These are phyloP conservation scores for Candida tetrigidarum DNA, from an alignment of 1,139 yeast genomes.

Conservation along the genomic window DNA sequence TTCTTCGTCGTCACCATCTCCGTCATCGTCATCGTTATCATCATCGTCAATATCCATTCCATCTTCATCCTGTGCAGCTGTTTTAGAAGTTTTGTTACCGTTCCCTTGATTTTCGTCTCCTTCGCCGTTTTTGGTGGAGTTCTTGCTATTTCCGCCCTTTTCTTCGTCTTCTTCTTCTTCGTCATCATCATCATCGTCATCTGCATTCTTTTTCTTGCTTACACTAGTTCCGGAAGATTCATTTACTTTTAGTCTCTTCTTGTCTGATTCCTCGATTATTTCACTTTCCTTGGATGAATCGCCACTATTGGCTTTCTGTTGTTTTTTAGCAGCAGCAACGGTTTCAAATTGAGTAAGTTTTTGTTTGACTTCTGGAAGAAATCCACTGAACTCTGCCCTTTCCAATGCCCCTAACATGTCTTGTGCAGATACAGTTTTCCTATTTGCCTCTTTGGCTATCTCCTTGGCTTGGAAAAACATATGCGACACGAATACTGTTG, in stretches of 20 bases:
- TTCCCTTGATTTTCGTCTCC: slow-evolving; percentile 17
- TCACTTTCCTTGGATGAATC: slow-evolving; percentile 20
- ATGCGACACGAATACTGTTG: slow-evolving; percentile 76
- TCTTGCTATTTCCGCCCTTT: slow-evolving; percentile 18
- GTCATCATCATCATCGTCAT: slow-evolving; percentile 19
- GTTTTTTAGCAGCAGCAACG: slow-evolving; percentile 44
- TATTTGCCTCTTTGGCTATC: slow-evolving; percentile 51
- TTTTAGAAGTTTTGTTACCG: no score
- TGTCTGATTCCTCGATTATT: slow-evolving; percentile 20
- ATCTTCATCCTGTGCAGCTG: no score
- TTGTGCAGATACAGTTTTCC: slow-evolving; percentile 68
- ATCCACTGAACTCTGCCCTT: slow-evolving; percentile 56
- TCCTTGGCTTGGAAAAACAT: slow-evolving; percentile 65
- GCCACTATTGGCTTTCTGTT: slow-evolving; percentile 21
- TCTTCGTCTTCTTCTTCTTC: slow-evolving; percentile 24
- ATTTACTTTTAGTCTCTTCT: slow-evolving; percentile 19
- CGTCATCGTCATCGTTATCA: slow-evolving; percentile 20
- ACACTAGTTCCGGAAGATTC: slow-evolving; percentile 24
- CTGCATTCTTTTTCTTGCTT: slow-evolving; percentile 14
- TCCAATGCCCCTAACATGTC: slow-evolving; percentile 67
- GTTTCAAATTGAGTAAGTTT: slow-evolving; percentile 51
- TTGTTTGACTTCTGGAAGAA: slow-evolving; percentile 55
- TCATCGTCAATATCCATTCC: no score
- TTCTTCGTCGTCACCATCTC: slow-evolving; percentile 18
- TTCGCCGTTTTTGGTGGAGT: not conserved